These are phyloP conservation scores for Hanseniaspora uvarum DNA, from an alignment of 1,139 yeast species.

Conservation along the genomic window DNA sequence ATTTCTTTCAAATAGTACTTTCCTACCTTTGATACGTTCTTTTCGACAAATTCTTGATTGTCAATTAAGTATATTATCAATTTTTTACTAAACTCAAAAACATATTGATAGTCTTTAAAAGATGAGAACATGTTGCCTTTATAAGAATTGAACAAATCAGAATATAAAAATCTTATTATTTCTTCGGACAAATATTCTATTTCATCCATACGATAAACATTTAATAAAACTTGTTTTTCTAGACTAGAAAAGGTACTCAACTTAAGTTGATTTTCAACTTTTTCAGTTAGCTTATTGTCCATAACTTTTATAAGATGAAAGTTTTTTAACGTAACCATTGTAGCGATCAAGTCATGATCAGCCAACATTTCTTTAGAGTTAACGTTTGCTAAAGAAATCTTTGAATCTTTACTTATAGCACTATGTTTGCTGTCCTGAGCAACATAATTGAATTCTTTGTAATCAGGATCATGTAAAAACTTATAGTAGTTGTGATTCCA, in stretches of 20 bases:
- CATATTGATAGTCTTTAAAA: not conserved
- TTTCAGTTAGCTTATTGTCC: not conserved
- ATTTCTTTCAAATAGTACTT: slow-evolving; percentile 1
- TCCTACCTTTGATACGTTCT: not conserved
- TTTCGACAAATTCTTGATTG: not conserved
- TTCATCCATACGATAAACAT: not conserved
- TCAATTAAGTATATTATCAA: not conserved
- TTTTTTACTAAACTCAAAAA: slow-evolving; percentile 1
- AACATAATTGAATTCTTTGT: slow-evolving; percentile 1
- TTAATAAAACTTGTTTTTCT: not conserved
- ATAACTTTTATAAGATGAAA: not conserved
- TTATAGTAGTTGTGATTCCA: slow-evolving; percentile 13
- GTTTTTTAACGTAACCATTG: not conserved
- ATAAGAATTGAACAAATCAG: not conserved
- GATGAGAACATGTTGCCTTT: slow-evolving; percentile 8
- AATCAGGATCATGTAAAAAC: slow-evolving; percentile 8
- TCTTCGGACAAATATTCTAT: not conserved
- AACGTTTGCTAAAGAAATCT: not conserved
- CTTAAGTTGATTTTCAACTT: not conserved
- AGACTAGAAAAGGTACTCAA: not conserved
- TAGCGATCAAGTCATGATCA: not conserved
- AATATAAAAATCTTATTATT: not conserved
- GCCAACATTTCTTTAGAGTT: not conserved
- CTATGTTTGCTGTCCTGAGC: not conserved
- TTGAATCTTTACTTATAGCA: not conserved